Conservation (phyloP, 306 rosid genomes). For the Quercus bicolor region DNA sequence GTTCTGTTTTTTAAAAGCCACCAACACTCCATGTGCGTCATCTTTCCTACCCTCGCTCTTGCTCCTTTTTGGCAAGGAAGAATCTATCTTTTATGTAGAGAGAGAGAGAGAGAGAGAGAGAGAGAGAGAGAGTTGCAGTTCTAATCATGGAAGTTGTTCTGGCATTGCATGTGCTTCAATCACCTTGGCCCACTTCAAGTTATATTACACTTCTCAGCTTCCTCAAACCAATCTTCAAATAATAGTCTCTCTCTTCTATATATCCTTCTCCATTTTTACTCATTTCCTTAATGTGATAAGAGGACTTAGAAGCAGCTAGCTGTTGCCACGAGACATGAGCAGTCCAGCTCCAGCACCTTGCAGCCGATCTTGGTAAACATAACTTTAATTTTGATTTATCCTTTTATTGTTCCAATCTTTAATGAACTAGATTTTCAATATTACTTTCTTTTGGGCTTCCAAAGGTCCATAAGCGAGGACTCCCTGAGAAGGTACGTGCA, state of each 20-base stretch:
- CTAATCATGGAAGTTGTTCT: constrained; percentile 76
- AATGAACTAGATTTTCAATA: neutral
- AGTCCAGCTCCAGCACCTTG: constrained; percentile 58
- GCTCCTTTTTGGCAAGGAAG: constrained; percentile 51
- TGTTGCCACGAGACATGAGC: constrained; percentile 36
- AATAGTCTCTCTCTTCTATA: neutral
- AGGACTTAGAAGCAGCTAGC: neutral
- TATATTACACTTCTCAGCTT: constrained; percentile 33
- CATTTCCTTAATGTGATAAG: constrained; percentile 11
- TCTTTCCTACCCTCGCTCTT: constrained; percentile 34
- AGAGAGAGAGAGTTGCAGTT: constrained; percentile 23
- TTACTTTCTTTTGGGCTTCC: neutral
- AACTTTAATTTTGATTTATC: neutral
- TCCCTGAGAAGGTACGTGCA: constrained; percentile 71
- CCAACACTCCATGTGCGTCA: constrained; percentile 83
- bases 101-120: constrained; percentile 15
- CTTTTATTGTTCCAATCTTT: neutral
- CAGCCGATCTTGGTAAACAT: constrained; percentile 70
- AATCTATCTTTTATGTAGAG: constrained; percentile 46
- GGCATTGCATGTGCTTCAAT: constrained; percentile 88
- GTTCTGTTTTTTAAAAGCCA: constrained; percentile 15
- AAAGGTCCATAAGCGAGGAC: constrained; percentile 88
- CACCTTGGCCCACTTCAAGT: constrained; percentile 51
- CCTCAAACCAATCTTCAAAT: constrained; percentile 9
- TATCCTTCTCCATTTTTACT: neutral